Evolutionary conservation across 805 yeast species (phyloP), one percentile per base, ranked within the genome.

Genomic region (Saccharomycopsis sp.): DNA sequence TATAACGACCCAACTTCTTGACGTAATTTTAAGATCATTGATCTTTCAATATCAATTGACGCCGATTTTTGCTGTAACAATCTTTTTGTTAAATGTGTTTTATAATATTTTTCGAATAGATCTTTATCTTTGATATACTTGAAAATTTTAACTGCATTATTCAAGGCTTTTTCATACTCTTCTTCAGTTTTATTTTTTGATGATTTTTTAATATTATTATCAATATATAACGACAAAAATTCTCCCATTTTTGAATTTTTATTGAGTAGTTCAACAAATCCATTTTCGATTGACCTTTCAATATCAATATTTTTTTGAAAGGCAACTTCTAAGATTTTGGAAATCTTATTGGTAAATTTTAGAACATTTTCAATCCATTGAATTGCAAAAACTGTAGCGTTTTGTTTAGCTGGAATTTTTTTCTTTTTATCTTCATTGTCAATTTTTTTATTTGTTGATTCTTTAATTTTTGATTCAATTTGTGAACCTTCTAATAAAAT

Each of bases 11-110:
- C 95, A 52, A 82, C 69, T 53, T 84, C 95, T 48, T 74, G 78
- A 48, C 79, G 74, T 29, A 87, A 61, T 50, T 74, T 75, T 1
- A 76, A 65, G 17, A 87, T 75, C 55, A 86, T 65, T 21, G 65
- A 61, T 53, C 77, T 76, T 56, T 87, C 96, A 3, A 80, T 59
- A 44, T 84, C 89, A 17, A 43, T 34, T 3, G 45, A 38, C 10
- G 59, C 47, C 9, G 61, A 60, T 62, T 58, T 52, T 48, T 66
- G 65, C 42, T 74, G 68, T 29, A 79, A 54, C 31, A 87, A 66
- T 46, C 96, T 67, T 57, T 80, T 85, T 1, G 95, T 95, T 43
- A 88, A 65, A 60, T 84, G 95, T 40, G 78, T 82, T 51, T 86
- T 86, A 58, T 85, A 87, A 46, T 81, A 77, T 31, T 74, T 79